Evolutionary conservation across 495 filamentous ascomycete genomes (phyloP).

Genomic region (Neurospora discreta): DNA sequence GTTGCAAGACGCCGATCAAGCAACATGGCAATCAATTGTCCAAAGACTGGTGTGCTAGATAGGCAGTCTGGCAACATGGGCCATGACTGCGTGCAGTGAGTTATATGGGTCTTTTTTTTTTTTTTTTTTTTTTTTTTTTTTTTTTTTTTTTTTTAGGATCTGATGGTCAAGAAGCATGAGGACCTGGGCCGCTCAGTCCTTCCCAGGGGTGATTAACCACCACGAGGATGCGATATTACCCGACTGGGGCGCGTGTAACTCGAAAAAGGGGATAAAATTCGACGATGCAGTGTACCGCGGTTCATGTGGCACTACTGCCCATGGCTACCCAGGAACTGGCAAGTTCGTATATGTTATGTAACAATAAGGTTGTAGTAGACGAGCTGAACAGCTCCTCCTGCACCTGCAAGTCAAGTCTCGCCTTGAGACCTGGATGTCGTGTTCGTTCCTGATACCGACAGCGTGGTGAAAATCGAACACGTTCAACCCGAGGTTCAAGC

Average conservation of each 20-base stretch:
- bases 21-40: constrained; percentile 9
- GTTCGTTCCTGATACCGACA: background rate
- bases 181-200: background rate
- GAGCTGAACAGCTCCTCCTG: background rate
- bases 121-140: no score
- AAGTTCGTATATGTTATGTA: background rate
- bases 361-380: background rate
- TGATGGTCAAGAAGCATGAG: background rate
- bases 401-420: background rate
- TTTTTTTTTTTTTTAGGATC: no score
- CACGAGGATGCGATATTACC: constrained; percentile 2
- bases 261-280: constrained; percentile 17
- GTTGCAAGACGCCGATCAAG: constrained; percentile 12
- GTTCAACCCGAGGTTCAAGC: background rate
- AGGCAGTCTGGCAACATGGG: background rate
- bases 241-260: background rate
- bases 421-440: background rate
- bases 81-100: constrained; percentile 1
- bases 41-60: background rate
- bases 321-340: background rate
- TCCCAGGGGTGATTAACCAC: constrained; percentile 3
- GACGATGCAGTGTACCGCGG: constrained; percentile 5
- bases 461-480: background rate
- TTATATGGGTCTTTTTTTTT: background rate
- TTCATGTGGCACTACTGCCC: background rate